Evolutionary conservation across 805 yeast species (phyloP).

Genomic region (Brettanomyces anomalus): DNA sequence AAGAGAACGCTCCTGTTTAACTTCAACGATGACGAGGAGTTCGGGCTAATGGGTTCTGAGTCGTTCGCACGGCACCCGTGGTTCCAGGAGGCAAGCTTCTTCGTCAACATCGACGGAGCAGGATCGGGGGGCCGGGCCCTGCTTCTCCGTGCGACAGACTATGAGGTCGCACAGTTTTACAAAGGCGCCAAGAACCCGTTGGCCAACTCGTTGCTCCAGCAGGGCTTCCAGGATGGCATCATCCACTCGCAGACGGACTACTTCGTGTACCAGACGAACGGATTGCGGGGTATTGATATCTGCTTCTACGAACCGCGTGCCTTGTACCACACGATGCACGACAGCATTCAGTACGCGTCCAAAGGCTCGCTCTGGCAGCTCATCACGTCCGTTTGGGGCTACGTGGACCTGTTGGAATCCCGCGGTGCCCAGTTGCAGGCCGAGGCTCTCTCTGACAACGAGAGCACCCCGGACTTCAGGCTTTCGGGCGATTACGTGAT

Average conservation of each 20-base stretch:
- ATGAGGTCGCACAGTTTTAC: slow-evolving; percentile 53
- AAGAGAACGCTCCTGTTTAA: slow-evolving; percentile 68
- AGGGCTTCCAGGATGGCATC: slow-evolving; percentile 61
- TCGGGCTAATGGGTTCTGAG: slow-evolving; percentile 76
- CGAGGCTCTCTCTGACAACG: too few relatives aligned
- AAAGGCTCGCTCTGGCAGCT: slow-evolving; percentile 76
- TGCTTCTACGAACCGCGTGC: slow-evolving; percentile 85
- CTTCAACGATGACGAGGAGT: slow-evolving; percentile 85
- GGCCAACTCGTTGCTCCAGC: slow-evolving; percentile 74
- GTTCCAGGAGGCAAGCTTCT: slow-evolving; percentile 50
- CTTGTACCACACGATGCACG: slow-evolving; percentile 72
- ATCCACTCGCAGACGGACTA: slow-evolving; percentile 83
- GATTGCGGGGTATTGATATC: slow-evolving; percentile 78
- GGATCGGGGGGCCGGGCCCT: slow-evolving; percentile 86
- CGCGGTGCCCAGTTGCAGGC: too few relatives aligned
- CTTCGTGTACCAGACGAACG: slow-evolving; percentile 55
- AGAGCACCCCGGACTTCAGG: too few relatives aligned
- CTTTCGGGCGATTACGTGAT: too few relatives aligned
- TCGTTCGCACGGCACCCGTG: slow-evolving; percentile 68
- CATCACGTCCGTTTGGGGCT: slow-evolving; percentile 63
- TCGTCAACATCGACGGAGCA: slow-evolving; percentile 84
- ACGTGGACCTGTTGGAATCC: slow-evolving; percentile 23
- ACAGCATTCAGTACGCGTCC: slow-evolving; percentile 54
- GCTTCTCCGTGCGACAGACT: slow-evolving; percentile 76
- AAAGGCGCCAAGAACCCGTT: slow-evolving; percentile 56